Percentiles rank a stretch among this genome's conserved stretches.
These are phyloP conservation scores for Saturnispora gosingensis DNA, from an alignment of 805 yeast genomes.

Conservation along the genomic window DNA sequence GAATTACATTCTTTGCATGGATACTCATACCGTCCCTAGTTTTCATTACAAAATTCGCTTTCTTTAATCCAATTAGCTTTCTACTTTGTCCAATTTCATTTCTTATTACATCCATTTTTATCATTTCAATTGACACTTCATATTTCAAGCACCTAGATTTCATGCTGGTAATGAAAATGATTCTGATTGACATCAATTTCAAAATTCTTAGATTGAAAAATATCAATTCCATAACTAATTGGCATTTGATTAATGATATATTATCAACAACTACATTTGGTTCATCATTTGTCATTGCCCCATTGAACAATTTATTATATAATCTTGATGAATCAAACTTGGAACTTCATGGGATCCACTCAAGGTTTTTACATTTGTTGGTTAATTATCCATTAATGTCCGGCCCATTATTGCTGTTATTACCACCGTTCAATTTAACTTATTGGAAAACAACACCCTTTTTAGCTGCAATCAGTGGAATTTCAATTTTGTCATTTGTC, in stretches of 20 bases:
- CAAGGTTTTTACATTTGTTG: slow-evolving; percentile 62
- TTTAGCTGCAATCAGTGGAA: slow-evolving; percentile 52
- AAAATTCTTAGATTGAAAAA: slow-evolving; percentile 1
- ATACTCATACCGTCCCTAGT: slow-evolving; percentile 50
- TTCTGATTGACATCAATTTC: background rate
- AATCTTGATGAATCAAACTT: slow-evolving; percentile 54
- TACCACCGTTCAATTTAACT: slow-evolving; percentile 32
- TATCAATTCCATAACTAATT: background rate
- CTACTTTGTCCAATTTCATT: slow-evolving; percentile 32
- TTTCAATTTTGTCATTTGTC: slow-evolving; percentile 51
- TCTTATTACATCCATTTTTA: slow-evolving; percentile 25
- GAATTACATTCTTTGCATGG: slow-evolving; percentile 77
- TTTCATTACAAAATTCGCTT: slow-evolving; percentile 35
- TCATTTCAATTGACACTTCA: slow-evolving; percentile 48
- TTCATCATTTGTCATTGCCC: slow-evolving; percentile 45
- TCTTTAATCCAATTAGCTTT: slow-evolving; percentile 24
- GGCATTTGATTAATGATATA: background rate
- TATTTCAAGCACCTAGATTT: slow-evolving; percentile 16
- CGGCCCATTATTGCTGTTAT: slow-evolving; percentile 60
- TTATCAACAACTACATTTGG: background rate
- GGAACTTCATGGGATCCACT: slow-evolving; percentile 74
- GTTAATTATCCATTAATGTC: slow-evolving; percentile 70
- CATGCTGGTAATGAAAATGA: background rate
- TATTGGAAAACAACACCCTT: slow-evolving; percentile 47
- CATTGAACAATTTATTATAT: slow-evolving; percentile 68